These are phyloP conservation scores for Spergularia marina DNA, from an alignment of 148 eudicot genomes.

Conservation along the genomic window DNA sequence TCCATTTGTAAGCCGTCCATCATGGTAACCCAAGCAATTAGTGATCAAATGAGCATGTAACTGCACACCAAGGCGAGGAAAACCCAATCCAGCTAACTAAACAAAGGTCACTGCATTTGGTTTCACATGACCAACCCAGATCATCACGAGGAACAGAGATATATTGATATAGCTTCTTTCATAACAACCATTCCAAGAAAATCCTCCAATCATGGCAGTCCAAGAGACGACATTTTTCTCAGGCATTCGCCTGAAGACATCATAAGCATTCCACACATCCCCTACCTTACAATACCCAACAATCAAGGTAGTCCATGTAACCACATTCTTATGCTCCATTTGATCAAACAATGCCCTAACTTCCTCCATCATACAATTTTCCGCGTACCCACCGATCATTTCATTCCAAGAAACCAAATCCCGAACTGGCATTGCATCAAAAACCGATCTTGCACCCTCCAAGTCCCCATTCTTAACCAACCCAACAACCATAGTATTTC, in stretches of 20 bases:
- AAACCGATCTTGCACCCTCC: slow-evolving; percentile 34
- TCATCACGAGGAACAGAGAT: slow-evolving; percentile 38
- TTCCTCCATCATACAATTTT: slow-evolving; percentile 37
- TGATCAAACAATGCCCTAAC: slow-evolving; percentile 42
- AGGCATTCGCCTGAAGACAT: slow-evolving; percentile 34
- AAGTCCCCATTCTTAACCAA: slow-evolving; percentile 36
- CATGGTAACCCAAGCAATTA: slow-evolving; percentile 19
- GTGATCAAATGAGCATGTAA: slow-evolving; percentile 35
- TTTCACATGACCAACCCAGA: slow-evolving; percentile 22
- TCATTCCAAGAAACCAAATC: slow-evolving; percentile 43
- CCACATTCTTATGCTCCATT: slow-evolving; percentile 34
- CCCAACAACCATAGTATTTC: slow-evolving; percentile 45
- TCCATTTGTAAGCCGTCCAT: slow-evolving; percentile 29
- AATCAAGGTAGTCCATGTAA: slow-evolving; percentile 41
- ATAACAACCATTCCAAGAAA: slow-evolving; percentile 40
- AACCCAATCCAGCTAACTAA: slow-evolving; percentile 34
- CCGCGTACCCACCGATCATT: slow-evolving; percentile 41
- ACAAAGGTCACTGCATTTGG: slow-evolving; percentile 35
- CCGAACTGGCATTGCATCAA: slow-evolving; percentile 36
- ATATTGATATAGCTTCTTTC: slow-evolving; percentile 36
- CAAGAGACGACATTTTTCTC: slow-evolving; percentile 44
- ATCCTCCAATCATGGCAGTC: slow-evolving; percentile 50
- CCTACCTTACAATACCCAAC: slow-evolving; percentile 37
- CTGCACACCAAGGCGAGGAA: slow-evolving; percentile 33
- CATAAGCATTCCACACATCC: slow-evolving; percentile 30